Evolutionary conservation across 75 land plant species (phyloP).

Genomic region (Cupressus sempervirens): DNA sequence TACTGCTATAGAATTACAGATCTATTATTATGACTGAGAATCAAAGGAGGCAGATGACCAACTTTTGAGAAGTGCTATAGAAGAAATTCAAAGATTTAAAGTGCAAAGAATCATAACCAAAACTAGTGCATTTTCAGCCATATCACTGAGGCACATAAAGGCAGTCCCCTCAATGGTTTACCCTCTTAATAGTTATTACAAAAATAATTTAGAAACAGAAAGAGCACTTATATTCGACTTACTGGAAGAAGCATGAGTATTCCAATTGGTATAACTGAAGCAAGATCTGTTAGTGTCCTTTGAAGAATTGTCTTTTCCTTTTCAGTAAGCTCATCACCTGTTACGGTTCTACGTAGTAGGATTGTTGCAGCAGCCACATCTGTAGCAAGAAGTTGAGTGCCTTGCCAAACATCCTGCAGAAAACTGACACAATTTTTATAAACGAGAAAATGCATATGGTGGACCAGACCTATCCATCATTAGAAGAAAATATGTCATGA

Average conservation of each 20-base stretch:
- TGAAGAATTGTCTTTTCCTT: slow-evolving; percentile 80
- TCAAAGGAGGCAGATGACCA: not conserved
- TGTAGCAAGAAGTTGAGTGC: slow-evolving; percentile 85
- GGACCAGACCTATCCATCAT: not conserved
- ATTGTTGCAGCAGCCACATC: slow-evolving; percentile 76
- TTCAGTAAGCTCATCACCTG: slow-evolving; percentile 81
- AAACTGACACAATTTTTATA: not conserved
- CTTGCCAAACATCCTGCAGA: slow-evolving; percentile 86
- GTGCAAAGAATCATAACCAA: not conserved
- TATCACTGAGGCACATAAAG: not conserved
- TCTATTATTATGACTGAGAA: not conserved
- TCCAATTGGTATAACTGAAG: slow-evolving; percentile 93
- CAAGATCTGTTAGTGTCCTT: slow-evolving; percentile 86
- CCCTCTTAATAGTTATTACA: too few relatives aligned
- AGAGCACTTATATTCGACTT: slow-evolving; percentile 14
- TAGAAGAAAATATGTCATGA: not conserved
- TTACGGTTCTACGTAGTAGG: slow-evolving; percentile 49
- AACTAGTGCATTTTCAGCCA: not conserved
- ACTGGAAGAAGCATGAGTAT: slow-evolving; percentile 97
- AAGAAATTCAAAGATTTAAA: not conserved
- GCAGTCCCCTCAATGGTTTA: too few relatives aligned
- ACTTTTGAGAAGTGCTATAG: not conserved
- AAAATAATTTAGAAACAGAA: too few relatives aligned
- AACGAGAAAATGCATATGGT: not conserved
- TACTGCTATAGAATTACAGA: not conserved